A percentile compares a stretch with the other conserved stretches of the same genome.
Conservation (phyloP, 2,329 filamentous ascomycete genomes). For the Capronia epimyces region DNA sequence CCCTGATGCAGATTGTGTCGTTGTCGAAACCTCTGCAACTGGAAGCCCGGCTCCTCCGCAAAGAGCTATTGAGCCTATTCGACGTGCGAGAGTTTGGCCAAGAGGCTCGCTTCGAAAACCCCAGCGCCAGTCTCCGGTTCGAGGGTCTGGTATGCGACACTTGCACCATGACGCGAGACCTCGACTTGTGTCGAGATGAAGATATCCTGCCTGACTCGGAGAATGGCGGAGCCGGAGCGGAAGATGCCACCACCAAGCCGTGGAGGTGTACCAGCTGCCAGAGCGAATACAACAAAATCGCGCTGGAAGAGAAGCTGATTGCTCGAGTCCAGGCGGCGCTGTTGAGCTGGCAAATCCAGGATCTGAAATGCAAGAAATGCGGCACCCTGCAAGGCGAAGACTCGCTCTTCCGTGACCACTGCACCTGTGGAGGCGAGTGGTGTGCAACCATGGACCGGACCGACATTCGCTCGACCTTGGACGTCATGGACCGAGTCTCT, state of each 20-base stretch:
- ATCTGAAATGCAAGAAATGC: conserved; percentile 73
- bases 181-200: conserved; percentile 88
- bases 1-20: conserved; percentile 83
- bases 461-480: conserved; percentile 60
- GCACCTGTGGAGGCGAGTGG: conserved; percentile 87
- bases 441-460: conserved; percentile 61
- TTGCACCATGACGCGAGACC: conserved; percentile 80
- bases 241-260: conserved; percentile 37
- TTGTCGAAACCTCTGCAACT: conserved; percentile 63
- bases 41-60: conserved; percentile 80
- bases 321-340: conserved; percentile 67
- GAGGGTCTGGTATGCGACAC: conserved; percentile 77
- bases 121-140: conserved; percentile 67
- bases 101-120: conserved; percentile 83
- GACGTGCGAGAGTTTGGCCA: conserved; percentile 90
- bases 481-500: conserved; percentile 68
- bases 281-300: conserved; percentile 68
- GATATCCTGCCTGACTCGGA: conserved; percentile 59
- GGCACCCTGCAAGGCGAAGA: conserved; percentile 68
- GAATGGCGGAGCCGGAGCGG: conserved; percentile 27
- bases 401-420: conserved; percentile 77
- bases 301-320: conserved; percentile 78
- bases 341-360: conserved; percentile 80
- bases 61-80: conserved; percentile 82
- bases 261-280: conserved; percentile 78